A percentile compares a stretch with the other conserved stretches of the same genome.
Evolutionary conservation across 2,329 filamentous ascomycete species (phyloP).

Genomic region (Lecanoromycetidae sp.): DNA sequence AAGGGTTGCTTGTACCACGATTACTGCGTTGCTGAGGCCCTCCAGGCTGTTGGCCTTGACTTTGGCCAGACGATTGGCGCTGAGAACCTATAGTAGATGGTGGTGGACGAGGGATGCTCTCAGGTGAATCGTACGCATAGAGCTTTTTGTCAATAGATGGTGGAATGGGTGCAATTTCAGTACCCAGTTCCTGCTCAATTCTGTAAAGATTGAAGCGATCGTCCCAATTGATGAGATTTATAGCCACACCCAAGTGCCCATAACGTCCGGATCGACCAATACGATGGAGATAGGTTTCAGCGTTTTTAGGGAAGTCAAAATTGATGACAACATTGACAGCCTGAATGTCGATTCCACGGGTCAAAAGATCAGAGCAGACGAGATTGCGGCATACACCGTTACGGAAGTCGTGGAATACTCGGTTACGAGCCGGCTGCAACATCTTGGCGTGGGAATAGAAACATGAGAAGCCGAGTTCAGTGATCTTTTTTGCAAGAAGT

Average conservation of each 20-base stretch:
- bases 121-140: conserved; percentile 94
- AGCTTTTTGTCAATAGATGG: conserved; percentile 90
- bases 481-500: conserved; percentile 96
- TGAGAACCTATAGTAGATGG: conserved; percentile 40
- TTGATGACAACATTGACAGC: conserved; percentile 99
- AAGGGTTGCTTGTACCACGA: conserved; percentile 2
- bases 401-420: conserved; percentile 98
- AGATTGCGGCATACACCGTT: conserved; percentile 96
- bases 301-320: conserved; percentile 99
- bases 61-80: conserved; percentile 28
- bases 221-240: conserved; percentile 99
- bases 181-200: conserved; percentile 93
- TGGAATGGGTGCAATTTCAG: conserved; percentile 95
- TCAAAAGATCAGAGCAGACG: conserved; percentile 93
- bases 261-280: conserved; percentile 97
- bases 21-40: conserved; percentile 18
- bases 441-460: conserved; percentile 99
- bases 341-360: conserved; percentile 98
- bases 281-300: conserved; percentile 94
- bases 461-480: conserved; percentile 95
- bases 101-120: conserved; percentile 80
- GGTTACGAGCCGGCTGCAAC: conserved; percentile 92
- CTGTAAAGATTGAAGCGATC: conserved; percentile 98
- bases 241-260: conserved; percentile 90
- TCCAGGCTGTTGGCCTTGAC: conserved; percentile 31